Base-by-base conservation (phyloP, 768 basidiomycete genomes). In the Pisolithus albus region DNA sequence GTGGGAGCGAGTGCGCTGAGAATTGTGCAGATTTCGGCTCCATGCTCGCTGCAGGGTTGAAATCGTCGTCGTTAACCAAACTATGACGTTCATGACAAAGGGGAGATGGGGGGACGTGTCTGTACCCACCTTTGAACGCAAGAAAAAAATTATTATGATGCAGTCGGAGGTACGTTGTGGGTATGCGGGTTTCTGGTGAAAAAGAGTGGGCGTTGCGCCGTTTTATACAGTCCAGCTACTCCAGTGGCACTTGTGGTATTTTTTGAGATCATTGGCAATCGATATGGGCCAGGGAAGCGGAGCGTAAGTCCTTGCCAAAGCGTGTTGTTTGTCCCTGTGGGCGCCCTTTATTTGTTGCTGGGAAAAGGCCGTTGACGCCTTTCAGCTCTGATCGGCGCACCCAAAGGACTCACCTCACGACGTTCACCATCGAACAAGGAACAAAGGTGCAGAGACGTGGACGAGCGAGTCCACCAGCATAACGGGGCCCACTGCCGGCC, bases 281-380 rank as follows among this genome's bases (percentile, higher is more conserved):
- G 58, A 63, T 66, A 59, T 64, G 56, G 64, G 58, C 54, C 57
- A 51, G 49, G 46, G 26, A n/a, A 42, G 49, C 32, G 43, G 43
- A 11, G 24, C 24, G 43, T 30, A 26, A 26, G 8, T 23, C 43
- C 24, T 45, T 45, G 43, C 43, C 43, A 45, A 45, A 45, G 43
- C 63, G 59, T 64, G 48, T 73, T 73, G 73, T 75, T 73, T 73
- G 73, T 70, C 68, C 71, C 68, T 73, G 72, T 73, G 71, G 73
- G 72, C 59, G 70, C 69, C 49, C 52, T 62, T 67, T 63, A 56
- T 69, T 71, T 59, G 63, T 63, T 50, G 58, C 59, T 62, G 59
- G 53, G 56, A 63, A 66, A 59, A 54, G 44, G 19, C 51, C 48
- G 37, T 50, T 30, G 21, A 15, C 38, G 24, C 51, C 47, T 57